Evolutionary conservation across 208 protist species (phyloP).

Genomic region (Leishmania turanica): DNA sequence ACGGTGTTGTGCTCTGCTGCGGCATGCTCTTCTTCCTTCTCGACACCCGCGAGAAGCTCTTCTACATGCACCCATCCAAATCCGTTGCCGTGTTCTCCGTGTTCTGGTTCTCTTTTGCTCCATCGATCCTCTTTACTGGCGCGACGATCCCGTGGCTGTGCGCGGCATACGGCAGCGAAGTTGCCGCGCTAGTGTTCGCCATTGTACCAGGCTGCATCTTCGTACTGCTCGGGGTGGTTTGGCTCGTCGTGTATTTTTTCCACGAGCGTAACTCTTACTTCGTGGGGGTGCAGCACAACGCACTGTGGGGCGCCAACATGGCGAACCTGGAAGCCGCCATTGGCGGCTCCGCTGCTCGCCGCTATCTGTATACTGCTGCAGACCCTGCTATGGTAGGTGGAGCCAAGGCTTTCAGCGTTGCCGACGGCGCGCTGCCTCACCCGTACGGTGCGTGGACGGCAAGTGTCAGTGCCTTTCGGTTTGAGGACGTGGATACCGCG

Average conservation of each 20-base stretch:
- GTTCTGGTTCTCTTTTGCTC: slow-evolving; percentile 47
- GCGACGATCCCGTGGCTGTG: slow-evolving; percentile 55
- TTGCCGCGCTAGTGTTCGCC: slow-evolving; percentile 41
- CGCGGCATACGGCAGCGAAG: slow-evolving; percentile 37
- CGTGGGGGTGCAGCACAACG: neutral
- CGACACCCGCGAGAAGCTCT: slow-evolving; percentile 14
- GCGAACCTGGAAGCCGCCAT: neutral
- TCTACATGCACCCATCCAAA: slow-evolving; percentile 30
- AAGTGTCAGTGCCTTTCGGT: neutral
- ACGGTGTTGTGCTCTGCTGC: slow-evolving; percentile 41
- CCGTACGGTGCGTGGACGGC: neutral
- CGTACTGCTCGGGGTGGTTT: slow-evolving; percentile 33
- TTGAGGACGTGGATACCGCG: neutral
- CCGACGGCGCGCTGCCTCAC: neutral
- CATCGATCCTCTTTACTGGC: slow-evolving; percentile 52
- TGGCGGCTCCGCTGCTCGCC: neutral
- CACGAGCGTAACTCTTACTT: slow-evolving; percentile 1
- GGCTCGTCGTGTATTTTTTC: slow-evolving; percentile 24
- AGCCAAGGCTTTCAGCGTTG: neutral
- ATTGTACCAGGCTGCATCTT: slow-evolving; percentile 50
- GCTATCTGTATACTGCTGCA: neutral
- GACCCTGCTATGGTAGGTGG: neutral
- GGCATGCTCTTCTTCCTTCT: slow-evolving; percentile 48
- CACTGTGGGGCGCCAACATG: neutral
- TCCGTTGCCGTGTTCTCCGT: slow-evolving; percentile 43